Evolutionary conservation across 1,284 basidiomycete genomes (phyloP), one percentile per base, ranked within the genome.

Genomic region (Chondrostereum purpureum): DNA sequence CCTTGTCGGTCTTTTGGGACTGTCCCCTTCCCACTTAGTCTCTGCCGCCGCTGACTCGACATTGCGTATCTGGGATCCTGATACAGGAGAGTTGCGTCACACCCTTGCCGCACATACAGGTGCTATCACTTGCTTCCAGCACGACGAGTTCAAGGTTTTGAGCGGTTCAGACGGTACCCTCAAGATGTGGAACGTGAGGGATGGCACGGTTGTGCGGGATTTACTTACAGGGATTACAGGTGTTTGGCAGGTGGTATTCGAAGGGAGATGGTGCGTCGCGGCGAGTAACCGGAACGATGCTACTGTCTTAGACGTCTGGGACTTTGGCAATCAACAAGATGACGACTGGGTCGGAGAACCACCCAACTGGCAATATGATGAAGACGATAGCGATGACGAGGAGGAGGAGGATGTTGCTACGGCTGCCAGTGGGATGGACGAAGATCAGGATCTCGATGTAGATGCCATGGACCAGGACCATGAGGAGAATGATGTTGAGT

Each of bases 91-190:
- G 51, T 73, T 90, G 31, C 80, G 78, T 24, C 84, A 92, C 57
- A 83, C 83, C 0, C 77, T 96, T 34, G 81, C 85, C 1, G 90
- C 88, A 1, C 93, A 96, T 63, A 85, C 88, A 2, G 92, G 92
- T 17, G 92, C 93, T 10, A 96, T 97, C 56, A 96, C 93, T 5
- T 97, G 93, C 65, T 96, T 96, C 77, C 89, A 93, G 65, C 93
- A 96, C 57, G 93, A 96, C 60, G 93, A 96, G 60, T 89, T 90
- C 72, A 95, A 95, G 62, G 90, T 97, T 42, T 75, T 97, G 36
- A 90, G 85, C 54, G 93, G 94, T 5, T 89, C 86, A 8, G 93
- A 96, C 57, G 94, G 93, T n/a, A 92, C 89, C 35, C 72, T 97
- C 53, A 96, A 96, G 72, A 88, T 96, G 78, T 97, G 94, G 94